Base-by-base conservation (phyloP, 345 rosid species). In the Firmiana major region DNA sequence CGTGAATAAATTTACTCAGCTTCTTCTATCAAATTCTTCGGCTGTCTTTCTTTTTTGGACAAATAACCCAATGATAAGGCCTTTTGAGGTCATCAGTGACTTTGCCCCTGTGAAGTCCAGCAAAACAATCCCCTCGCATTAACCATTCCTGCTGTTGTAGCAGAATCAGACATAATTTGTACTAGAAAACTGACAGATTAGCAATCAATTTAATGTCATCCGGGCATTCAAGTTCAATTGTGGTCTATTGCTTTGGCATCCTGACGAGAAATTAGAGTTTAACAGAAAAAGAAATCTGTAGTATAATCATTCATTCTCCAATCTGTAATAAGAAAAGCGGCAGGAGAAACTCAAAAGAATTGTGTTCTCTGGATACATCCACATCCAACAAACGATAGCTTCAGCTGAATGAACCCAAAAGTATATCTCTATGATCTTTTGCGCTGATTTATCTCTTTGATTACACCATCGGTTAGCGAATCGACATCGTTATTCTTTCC, bases 401-500 rank as follows among this genome's bases (percentile, higher is more conserved):
- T 26, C 0, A 19, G 58, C 24, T 9, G 28, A 75, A 46, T 48
- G 58, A 34, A 70, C n/a, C 43, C n/a, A 8, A 24, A 58, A 34
- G 38, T 38, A 11, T 26, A 69, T 6, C 45, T 71, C 82, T 85
- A 86, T n/a, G n/a, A n/a, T 75, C 80, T 82, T 77, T 83, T 89
- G 83, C 76, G 85, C 74, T 85, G 90, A 74, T 85, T 89, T 55
- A 85, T 86, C 90, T 96, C 97, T 77, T 88, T 90, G 57, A 91
- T 84, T 42, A 93, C 78, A 21, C 99, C 97, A 16, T 92, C 92
- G 10, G 92, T 65, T 64, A 97, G 89, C 5, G 94, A 84, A 73
- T 87, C 90, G 19, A 88, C 90, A 45, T 97, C 97, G 57, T 91
- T 88, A 81, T 97, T 94, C 90, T 92, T 97, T 83, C 97, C 97